Percentiles rank a stretch among this genome's conserved stretches.
phyloP scores from a whole-genome alignment of 192 early-diverging fungal species.

The Physocladia obscura region DNA sequence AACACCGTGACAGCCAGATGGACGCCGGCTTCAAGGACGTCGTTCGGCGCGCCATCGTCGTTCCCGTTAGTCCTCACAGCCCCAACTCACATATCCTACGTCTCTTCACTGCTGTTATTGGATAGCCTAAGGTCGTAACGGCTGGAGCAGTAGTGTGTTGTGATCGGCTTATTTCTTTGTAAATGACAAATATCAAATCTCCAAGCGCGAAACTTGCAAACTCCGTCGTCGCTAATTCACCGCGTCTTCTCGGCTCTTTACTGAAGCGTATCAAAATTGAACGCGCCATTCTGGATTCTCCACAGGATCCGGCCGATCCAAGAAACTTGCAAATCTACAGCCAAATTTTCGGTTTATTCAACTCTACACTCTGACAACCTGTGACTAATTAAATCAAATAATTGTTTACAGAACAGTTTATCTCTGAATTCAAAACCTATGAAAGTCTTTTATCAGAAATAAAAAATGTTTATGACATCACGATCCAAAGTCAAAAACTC shows the following conservation, averaged over 20 bases:
- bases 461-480: constrained; percentile 54
- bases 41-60: too few relatives aligned
- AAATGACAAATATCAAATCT: too few relatives aligned
- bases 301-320: constrained; percentile 26
- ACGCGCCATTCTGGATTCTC: constrained; percentile 4
- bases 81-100: too few relatives aligned
- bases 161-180: too few relatives aligned
- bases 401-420: constrained; percentile 45
- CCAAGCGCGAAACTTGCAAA: too few relatives aligned
- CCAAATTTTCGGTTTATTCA: constrained; percentile 40
- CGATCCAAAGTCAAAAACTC: constrained; percentile 30
- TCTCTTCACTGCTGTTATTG: too few relatives aligned
- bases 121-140: too few relatives aligned
- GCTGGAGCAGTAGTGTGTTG: too few relatives aligned
- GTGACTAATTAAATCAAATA: background rate
- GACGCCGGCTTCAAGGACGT: too few relatives aligned
- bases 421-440: constrained; percentile 60
- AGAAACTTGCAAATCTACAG: constrained; percentile 46
- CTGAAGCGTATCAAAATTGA: constrained; percentile 9
- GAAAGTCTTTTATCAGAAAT: constrained; percentile 51
- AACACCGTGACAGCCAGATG: too few relatives aligned
- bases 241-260: background rate
- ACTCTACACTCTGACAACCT: background rate
- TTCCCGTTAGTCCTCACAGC: too few relatives aligned
- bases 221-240: too few relatives aligned